Conservation (phyloP, 148 eudicot species). For the Vaccinium myrtillus region DNA sequence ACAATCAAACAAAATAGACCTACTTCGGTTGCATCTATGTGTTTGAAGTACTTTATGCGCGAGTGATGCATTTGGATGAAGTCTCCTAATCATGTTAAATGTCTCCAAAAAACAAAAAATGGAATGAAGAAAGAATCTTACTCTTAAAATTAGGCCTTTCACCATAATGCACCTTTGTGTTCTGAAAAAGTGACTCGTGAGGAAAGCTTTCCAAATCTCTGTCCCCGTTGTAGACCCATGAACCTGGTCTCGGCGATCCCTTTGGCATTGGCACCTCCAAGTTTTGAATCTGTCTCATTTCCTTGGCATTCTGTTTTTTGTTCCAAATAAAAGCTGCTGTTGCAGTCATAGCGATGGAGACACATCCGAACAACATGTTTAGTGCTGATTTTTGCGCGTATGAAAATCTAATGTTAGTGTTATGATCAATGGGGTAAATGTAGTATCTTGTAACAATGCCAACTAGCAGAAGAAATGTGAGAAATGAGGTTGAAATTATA, state of each 20-base stretch:
- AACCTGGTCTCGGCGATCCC: slow-evolving; percentile 33
- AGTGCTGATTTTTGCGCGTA: slow-evolving; percentile 27
- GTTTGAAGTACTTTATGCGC: neutral
- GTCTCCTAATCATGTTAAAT: neutral
- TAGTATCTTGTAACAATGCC: slow-evolving; percentile 46
- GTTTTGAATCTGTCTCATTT: slow-evolving; percentile 41
- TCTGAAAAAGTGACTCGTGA: slow-evolving; percentile 38
- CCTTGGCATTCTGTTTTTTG: slow-evolving; percentile 47
- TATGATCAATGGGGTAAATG: slow-evolving; percentile 69
- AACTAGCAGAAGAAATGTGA: slow-evolving; percentile 44
- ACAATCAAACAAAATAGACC: neutral
- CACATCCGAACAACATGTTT: slow-evolving; percentile 42
- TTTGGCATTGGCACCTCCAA: slow-evolving; percentile 49
- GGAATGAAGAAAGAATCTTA: slow-evolving; percentile 30
- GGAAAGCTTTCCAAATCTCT: slow-evolving; percentile 83
- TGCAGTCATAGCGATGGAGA: slow-evolving; percentile 39
- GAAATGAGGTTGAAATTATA: slow-evolving; percentile 51
- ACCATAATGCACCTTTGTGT: slow-evolving; percentile 56
- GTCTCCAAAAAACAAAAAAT: neutral
- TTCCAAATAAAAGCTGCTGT: slow-evolving; percentile 59
- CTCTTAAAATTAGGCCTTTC: slow-evolving; percentile 73
- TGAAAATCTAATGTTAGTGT: slow-evolving; percentile 43
- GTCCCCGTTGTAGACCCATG: slow-evolving; percentile 43
- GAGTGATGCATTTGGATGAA: neutral
- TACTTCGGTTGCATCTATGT: neutral